Conservation (phyloP, 345 rosid genomes). For the Erucastrum elatum region DNA sequence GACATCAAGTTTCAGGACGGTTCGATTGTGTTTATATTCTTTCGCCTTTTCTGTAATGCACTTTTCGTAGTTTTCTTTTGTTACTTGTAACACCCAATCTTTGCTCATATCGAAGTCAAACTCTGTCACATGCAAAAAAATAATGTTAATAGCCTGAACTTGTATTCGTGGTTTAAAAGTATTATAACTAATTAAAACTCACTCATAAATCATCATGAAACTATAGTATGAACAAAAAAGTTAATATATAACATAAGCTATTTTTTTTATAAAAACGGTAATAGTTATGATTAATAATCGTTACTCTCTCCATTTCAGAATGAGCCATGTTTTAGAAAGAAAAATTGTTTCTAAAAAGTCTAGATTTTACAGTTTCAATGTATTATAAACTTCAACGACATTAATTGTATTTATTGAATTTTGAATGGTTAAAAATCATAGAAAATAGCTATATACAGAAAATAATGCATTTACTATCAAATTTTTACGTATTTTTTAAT, state of each 20-base stretch:
- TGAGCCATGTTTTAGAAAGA: too few relatives aligned
- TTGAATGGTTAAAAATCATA: too few relatives aligned
- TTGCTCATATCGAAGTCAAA: slow-evolving; percentile 41
- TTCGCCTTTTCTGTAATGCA: slow-evolving; percentile 45
- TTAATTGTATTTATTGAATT: too few relatives aligned
- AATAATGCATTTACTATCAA: too few relatives aligned
- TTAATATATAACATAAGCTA: neutral
- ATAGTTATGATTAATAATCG: neutral
- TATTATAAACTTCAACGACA: too few relatives aligned
- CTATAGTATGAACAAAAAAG: neutral
- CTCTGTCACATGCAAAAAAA: slow-evolving; percentile 35
- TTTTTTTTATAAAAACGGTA: neutral
- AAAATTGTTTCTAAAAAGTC: too few relatives aligned
- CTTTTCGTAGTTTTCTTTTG: slow-evolving; percentile 38
- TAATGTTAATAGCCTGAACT: neutral
- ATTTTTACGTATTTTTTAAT: too few relatives aligned
- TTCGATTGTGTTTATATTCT: slow-evolving; percentile 34
- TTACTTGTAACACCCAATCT: slow-evolving; percentile 60
- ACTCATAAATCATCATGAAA: neutral
- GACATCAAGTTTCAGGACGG: slow-evolving; percentile 36
- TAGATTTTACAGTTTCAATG: too few relatives aligned
- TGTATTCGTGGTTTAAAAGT: neutral
- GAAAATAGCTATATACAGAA: too few relatives aligned
- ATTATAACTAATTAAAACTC: neutral
- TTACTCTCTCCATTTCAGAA: neutral